Evolutionary conservation across 495 filamentous ascomycete genomes (phyloP).

Genomic region (Lindgomyces ingoldianus): DNA sequence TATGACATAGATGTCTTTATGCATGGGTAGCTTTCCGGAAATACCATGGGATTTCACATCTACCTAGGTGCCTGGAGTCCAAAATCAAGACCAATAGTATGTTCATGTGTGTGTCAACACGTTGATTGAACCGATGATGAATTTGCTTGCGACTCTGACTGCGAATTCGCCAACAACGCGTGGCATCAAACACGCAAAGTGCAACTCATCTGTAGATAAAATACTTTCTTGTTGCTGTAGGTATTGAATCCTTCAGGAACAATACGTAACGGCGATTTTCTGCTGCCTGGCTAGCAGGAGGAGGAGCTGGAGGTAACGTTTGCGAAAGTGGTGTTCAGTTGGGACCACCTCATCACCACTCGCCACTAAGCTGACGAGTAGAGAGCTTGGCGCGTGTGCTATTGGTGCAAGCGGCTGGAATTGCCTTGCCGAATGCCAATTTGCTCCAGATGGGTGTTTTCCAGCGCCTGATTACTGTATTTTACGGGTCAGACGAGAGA

Average conservation of each 20-base stretch:
- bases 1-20: conserved; percentile 9
- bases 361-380: conserved; percentile 1
- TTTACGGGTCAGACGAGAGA: conserved; percentile 4
- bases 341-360: not conserved
- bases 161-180: conserved; percentile 1
- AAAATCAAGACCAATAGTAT: not conserved
- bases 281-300: conserved; percentile 7
- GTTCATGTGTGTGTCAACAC: conserved; percentile 12
- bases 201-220: not conserved
- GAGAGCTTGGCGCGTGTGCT: not conserved
- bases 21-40: conserved; percentile 20
- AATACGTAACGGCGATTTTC: not conserved
- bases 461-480: conserved; percentile 26
- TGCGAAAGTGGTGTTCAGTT: not conserved
- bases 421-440: not conserved
- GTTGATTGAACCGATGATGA: conserved; percentile 22
- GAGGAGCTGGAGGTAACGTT: not conserved
- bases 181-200: conserved; percentile 3
- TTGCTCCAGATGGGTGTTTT: conserved; percentile 1
- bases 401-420: not conserved
- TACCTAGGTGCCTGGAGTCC: conserved; percentile 18
- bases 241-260: not conserved
- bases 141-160: conserved; percentile 16
- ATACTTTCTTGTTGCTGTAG: not conserved
- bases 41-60: conserved; percentile 24